Evolutionary conservation across 305 asterid species (phyloP).

Genomic region (Fraxinus sp.): DNA sequence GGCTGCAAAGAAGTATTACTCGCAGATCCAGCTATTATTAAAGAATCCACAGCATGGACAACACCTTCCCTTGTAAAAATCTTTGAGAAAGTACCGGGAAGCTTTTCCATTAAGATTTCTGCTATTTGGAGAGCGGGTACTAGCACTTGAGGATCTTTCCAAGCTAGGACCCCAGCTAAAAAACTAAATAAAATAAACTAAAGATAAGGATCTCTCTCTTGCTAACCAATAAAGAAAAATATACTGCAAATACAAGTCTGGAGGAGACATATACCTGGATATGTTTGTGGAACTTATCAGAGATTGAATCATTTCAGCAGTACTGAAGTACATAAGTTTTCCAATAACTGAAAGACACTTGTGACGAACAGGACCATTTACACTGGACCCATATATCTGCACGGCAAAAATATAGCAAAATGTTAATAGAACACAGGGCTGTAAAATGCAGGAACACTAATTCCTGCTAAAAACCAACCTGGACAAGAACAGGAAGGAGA

Average conservation of each 20-base stretch:
- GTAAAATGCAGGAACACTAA: not conserved
- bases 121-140: slow-evolving; percentile 96
- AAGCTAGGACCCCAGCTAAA: slow-evolving; percentile 96
- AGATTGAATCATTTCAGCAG: slow-evolving; percentile 81
- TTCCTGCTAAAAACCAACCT: slow-evolving; percentile 48
- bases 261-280: slow-evolving; percentile 60
- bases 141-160: slow-evolving; percentile 99
- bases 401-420: slow-evolving; percentile 16
- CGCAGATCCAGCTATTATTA: slow-evolving; percentile 56
- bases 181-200: slow-evolving; percentile 40
- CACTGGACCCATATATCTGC: slow-evolving; percentile 98
- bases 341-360: slow-evolving; percentile 95
- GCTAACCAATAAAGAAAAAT: slow-evolving; percentile 11
- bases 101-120: slow-evolving; percentile 95
- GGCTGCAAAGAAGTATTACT: slow-evolving; percentile 46
- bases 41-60: slow-evolving; percentile 88
- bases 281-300: slow-evolving; percentile 69
- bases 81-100: slow-evolving; percentile 82
- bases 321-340: slow-evolving; percentile 93
- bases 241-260: not conserved
- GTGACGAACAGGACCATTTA: slow-evolving; percentile 94
- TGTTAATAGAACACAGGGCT: not conserved
- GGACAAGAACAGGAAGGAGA: slow-evolving; percentile 86
- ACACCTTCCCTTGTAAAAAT: slow-evolving; percentile 96
- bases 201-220: slow-evolving; percentile 17